phyloP scores from a whole-genome alignment of 352 stramenopile species.

The Globisporangium radiosum region DNA sequence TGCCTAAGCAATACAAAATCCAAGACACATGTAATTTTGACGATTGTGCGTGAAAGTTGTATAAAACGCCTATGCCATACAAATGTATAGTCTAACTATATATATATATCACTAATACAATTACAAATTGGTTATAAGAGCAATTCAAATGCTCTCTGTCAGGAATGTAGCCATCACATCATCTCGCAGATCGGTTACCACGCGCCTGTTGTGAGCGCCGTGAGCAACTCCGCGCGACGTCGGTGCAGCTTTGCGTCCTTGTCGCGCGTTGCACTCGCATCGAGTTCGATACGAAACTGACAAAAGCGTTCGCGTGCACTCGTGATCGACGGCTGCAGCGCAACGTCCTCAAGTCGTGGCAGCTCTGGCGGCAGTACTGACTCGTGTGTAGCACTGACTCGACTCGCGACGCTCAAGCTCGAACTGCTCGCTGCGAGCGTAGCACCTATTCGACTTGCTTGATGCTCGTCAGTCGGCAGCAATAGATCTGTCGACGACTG shows the following conservation, averaged over 20 bases:
- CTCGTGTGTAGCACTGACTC: background rate
- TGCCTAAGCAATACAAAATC: too few species aligned
- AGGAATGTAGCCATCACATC: background rate
- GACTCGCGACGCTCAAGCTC: background rate
- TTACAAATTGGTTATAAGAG: too few species aligned
- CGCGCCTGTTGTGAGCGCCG: conserved; percentile 21
- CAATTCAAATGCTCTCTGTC: too few species aligned
- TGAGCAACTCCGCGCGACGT: conserved; percentile 40
- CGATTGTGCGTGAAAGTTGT: too few species aligned
- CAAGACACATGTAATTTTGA: too few species aligned
- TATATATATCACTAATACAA: too few species aligned
- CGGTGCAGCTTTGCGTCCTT: conserved; percentile 31
- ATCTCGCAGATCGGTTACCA: conserved; percentile 13
- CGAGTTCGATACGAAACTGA: conserved; percentile 21
- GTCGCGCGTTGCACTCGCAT: conserved; percentile 12
- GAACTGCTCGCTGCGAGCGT: conserved; percentile 4
- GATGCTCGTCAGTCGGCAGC: background rate
- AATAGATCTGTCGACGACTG: background rate
- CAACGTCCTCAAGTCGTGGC: conserved; percentile 4
- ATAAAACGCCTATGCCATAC: too few species aligned
- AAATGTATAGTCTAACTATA: too few species aligned
- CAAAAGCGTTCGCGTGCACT: conserved; percentile 16
- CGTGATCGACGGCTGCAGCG: conserved; percentile 12
- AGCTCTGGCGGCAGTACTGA: background rate
- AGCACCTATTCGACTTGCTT: background rate